Percentiles rank a stretch among this genome's conserved stretches.
phyloP scores from a whole-genome alignment of 2,329 filamentous ascomycete species.

The Aspergillus oerlinghausenensis region DNA sequence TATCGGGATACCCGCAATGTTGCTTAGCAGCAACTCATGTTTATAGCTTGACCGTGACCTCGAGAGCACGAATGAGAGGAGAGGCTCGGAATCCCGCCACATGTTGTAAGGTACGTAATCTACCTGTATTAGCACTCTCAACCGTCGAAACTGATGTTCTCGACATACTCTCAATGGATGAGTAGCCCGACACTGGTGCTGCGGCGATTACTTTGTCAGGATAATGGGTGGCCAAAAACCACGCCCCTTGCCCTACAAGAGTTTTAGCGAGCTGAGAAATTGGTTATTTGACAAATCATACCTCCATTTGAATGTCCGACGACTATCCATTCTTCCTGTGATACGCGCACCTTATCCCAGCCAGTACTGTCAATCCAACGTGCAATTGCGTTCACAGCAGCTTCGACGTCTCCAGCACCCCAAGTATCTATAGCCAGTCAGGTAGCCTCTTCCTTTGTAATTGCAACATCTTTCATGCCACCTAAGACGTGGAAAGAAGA shows the following conservation, averaged over 20 bases:
- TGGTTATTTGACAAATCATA: constrained; percentile 2
- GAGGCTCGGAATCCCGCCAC: constrained; percentile 53
- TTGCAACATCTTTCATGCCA: not conserved
- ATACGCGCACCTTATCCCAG: constrained; percentile 48
- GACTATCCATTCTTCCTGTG: constrained; percentile 48
- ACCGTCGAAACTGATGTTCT: not conserved
- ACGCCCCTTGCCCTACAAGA: constrained; percentile 49
- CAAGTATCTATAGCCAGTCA: constrained; percentile 41
- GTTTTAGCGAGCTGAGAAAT: not conserved
- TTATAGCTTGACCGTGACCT: constrained; percentile 49
- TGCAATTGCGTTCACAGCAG: constrained; percentile 47
- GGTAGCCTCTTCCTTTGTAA: not conserved
- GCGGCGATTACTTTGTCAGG: constrained; percentile 55
- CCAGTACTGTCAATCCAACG: constrained; percentile 46
- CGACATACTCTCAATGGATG: constrained; percentile 47
- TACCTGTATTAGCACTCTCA: constrained; percentile 15
- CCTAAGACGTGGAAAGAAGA: not conserved
- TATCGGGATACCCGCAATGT: constrained; percentile 50
- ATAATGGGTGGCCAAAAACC: constrained; percentile 53
- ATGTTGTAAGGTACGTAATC: constrained; percentile 55
- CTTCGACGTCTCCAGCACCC: constrained; percentile 54
- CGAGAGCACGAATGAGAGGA: constrained; percentile 44
- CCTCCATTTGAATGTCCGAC: constrained; percentile 58
- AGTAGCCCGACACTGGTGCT: constrained; percentile 55
- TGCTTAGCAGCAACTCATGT: constrained; percentile 52